Base-by-base conservation (phyloP, 768 basidiomycete genomes). In the Trametes villosa region DNA sequence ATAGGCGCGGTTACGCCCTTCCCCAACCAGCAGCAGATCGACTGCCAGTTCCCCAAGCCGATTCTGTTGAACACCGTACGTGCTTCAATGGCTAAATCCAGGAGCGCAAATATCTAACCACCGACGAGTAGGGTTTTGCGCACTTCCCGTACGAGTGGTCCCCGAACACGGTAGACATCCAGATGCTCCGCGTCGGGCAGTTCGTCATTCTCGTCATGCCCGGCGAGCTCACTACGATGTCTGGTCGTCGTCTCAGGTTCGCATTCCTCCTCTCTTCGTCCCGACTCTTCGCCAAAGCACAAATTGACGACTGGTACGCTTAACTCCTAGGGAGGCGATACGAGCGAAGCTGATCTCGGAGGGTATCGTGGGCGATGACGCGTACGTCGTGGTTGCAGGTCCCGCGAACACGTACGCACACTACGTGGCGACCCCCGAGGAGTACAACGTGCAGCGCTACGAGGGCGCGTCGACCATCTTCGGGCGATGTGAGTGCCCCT, bases 341-440 rank as follows among this genome's bases (percentile, higher is more conserved):
- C 86, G 89, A 49, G 78, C 83, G 24, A 74, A 79, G 68, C 78
- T 92, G 49, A 86, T 91, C 60, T 80, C 86, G 0, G 76, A 81
- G 49, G 85, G 83, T 4, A 76, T 91, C 59, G 71, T 92, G 59
- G 87, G 84, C 40, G 72, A 83, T 47, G 81, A 88, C 64, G 89
- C 88, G 4, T 88, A 89, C 64, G 88, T 92, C 60, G 89, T 91
- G 53, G 75, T 91, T 56, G 86, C 88, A 15, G 91, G 89, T 15
- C 91, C 91, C n/a, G 89, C 89, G 6, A 92, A 92, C 64, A 87
- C 88, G 6, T 92, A 92, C 68, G 83, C 77, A 0, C 90, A 91
- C 73, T 90, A 91, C 69, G 78, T 91, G 52, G 76, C 89, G 2
- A 91, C 89, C 29, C 79, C 75, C 11, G 89, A 92, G 71, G 89